Evolutionary conservation across 306 rosid genomes (phyloP), one percentile per base, ranked within the genome.

Genomic region (Inga oerstediana): DNA sequence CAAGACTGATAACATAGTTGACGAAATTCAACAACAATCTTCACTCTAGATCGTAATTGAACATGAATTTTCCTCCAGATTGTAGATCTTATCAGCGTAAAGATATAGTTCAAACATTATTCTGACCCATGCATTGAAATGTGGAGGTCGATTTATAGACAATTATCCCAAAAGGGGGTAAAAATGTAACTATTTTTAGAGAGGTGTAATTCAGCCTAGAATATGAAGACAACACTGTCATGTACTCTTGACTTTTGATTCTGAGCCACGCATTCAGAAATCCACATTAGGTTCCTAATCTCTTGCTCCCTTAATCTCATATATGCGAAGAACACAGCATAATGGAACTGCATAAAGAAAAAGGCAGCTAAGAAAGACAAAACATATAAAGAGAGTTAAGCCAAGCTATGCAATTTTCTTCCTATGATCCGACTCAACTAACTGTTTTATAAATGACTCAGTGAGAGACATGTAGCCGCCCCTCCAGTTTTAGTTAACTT

Each of bases 301-400:
- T 96, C 98, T 84, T 96, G 97, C 89, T 94, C 98, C 89, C 98
- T 92, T 89, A 96, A 84, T 90, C 99, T 94, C 97, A 94, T 96
- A 88, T 94, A 96, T 32, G 99, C 99, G 17, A 96, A 96, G 90
- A 93, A 96, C 72, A 96, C 97, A 11, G 86, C 99, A 66, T 90
- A 96, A 82, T 96, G 99, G 90, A 96, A 96, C 99, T 96, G 95
- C 94, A 64, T 30, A 44, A 13, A 46, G 4, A 22, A 64, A 64
- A 30, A 30, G 65, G 37, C 3, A 51, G 44, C 80, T 52, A 37
- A 72, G 80, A 78, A 67, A 83, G 62, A 27, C 10, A 13, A 12
- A 32, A 27, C 44, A 9, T 17, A 24, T 44, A 35, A 45, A 72
- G 20, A 61, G 56, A 56, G 72, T 7, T 30, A 69, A 78, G 22